Conservation (phyloP, 257 asterid species). For the Solanum okadae region DNA sequence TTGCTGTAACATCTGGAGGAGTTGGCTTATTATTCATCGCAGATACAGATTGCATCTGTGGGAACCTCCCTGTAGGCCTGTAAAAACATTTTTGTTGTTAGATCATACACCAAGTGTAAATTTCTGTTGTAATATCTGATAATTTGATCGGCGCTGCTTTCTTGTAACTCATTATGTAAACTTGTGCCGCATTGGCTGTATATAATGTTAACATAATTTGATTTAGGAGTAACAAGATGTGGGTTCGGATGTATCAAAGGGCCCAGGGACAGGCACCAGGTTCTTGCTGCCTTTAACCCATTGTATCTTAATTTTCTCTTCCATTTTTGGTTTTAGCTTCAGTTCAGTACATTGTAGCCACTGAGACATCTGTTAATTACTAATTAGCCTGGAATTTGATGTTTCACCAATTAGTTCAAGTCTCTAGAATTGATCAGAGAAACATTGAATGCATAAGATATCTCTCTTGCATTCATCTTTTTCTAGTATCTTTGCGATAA, state of each 20-base stretch:
- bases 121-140: not conserved
- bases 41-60: not conserved
- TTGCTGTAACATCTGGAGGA: slow-evolving; percentile 5
- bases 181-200: not conserved
- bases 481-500: not conserved
- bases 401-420: not conserved
- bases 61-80: not conserved
- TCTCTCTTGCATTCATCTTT: not conserved
- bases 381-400: not conserved
- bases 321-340: not conserved
- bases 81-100: not conserved
- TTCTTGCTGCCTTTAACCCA: not conserved
- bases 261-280: not conserved
- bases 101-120: not conserved
- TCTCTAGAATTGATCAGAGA: not conserved
- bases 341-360: not conserved
- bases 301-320: not conserved
- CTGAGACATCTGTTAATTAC: not conserved
- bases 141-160: not conserved
- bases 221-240: not conserved
- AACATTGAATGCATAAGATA: not conserved
- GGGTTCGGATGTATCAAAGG: not conserved
- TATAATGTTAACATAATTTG: not conserved
- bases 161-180: not conserved
- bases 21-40: slow-evolving; percentile 2